Conservation (phyloP, 2,329 filamentous ascomycete genomes). For the Ophiostoma piceae region DNA sequence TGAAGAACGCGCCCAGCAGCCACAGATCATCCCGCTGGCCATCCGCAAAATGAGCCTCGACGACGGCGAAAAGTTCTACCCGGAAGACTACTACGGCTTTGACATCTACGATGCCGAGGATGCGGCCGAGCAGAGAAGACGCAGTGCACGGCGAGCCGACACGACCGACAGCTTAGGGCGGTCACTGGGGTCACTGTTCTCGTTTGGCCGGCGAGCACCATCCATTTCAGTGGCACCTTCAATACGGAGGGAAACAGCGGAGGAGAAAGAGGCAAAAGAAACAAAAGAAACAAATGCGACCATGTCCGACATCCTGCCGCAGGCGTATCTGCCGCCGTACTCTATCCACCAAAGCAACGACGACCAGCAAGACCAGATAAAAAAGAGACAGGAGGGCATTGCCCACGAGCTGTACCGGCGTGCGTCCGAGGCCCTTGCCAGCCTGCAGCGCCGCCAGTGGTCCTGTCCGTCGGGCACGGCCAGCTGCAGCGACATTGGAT, state of each 20-base stretch:
- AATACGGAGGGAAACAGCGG: neutral
- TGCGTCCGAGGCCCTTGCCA: constrained; percentile 43
- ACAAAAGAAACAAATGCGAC: constrained; percentile 33
- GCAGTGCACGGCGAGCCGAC: neutral
- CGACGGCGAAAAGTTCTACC: constrained; percentile 66
- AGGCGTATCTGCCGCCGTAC: constrained; percentile 47
- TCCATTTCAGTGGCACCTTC: constrained; percentile 4
- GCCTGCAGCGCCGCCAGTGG: constrained; percentile 54
- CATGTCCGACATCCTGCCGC: constrained; percentile 6
- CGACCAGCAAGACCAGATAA: constrained; percentile 27
- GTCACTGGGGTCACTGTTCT: constrained; percentile 22
- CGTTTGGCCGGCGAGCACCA: constrained; percentile 20
- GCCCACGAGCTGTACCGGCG: constrained; percentile 38
- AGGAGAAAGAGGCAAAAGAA: constrained; percentile 23
- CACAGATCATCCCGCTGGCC: constrained; percentile 46
- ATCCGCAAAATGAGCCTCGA: constrained; percentile 68
- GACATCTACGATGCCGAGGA: constrained; percentile 20
- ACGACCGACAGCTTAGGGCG: constrained; percentile 18
- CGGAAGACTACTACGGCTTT: constrained; percentile 57
- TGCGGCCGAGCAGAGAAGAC: neutral
- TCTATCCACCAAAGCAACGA: constrained; percentile 40
- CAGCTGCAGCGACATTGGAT: constrained; percentile 58
- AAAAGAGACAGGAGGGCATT: constrained; percentile 13
- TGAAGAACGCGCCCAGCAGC: constrained; percentile 26
- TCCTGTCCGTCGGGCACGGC: constrained; percentile 62